These are phyloP conservation scores for Dactylellina leptospora DNA, from an alignment of 2,329 filamentous ascomycete species.

Conservation along the genomic window DNA sequence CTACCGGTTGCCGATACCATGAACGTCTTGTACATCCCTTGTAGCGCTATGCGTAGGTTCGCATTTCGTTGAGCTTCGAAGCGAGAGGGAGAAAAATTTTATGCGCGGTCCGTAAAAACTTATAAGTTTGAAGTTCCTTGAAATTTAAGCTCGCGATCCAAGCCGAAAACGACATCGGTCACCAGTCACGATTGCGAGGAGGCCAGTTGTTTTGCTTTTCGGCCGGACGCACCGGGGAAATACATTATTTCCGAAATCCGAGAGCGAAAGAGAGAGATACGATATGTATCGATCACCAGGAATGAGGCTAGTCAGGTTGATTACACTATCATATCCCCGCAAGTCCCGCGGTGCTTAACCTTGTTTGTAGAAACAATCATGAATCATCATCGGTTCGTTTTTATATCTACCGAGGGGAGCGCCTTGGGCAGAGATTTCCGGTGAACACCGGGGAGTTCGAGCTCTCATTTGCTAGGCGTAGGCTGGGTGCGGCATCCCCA, in stretches of 20 bases:
- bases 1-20: background rate
- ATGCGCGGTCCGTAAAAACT: too few relatives aligned
- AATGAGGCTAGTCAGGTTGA: slow-evolving; percentile 8
- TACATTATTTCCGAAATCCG: slow-evolving; percentile 48
- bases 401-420: slow-evolving; percentile 33
- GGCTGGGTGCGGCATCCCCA: background rate
- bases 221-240: slow-evolving; percentile 7
- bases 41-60: slow-evolving; percentile 15
- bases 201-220: background rate
- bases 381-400: slow-evolving; percentile 34
- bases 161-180: background rate
- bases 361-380: slow-evolving; percentile 31
- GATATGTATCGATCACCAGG: background rate
- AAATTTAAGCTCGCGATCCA: background rate
- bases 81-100: too few relatives aligned
- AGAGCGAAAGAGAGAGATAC: slow-evolving; percentile 12
- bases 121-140: too few relatives aligned
- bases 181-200: slow-evolving; percentile 8
- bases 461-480: slow-evolving; percentile 8
- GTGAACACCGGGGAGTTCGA: slow-evolving; percentile 16
- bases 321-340: slow-evolving; percentile 44
- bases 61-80: background rate
- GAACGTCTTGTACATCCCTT: slow-evolving; percentile 6
- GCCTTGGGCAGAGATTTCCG: slow-evolving; percentile 21
- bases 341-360: slow-evolving; percentile 25